These are phyloP conservation scores for Dactylellina haptotyla DNA, from an alignment of 2,329 filamentous ascomycete species.

Conservation along the genomic window DNA sequence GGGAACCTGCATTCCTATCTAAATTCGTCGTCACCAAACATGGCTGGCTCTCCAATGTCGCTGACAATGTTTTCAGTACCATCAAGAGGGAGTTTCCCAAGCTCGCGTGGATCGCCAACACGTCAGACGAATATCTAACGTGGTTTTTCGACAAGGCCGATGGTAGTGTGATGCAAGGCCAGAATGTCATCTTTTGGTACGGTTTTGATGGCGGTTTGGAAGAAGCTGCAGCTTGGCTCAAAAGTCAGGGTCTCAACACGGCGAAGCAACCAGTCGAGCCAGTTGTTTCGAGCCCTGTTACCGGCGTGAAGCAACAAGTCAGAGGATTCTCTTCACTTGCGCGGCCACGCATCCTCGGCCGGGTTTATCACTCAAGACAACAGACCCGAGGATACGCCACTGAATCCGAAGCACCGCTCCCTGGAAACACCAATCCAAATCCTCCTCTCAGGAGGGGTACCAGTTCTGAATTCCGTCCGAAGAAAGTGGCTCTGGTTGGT, in stretches of 20 bases:
- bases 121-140: constrained; percentile 93
- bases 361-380: constrained; percentile 30
- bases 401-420: constrained; percentile 25
- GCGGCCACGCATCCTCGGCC: constrained; percentile 60
- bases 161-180: constrained; percentile 84
- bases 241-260: constrained; percentile 83
- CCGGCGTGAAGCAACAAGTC: constrained; percentile 57
- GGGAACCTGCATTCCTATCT: constrained; percentile 80
- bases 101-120: constrained; percentile 95
- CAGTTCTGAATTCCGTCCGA: constrained; percentile 79
- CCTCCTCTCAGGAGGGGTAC: constrained; percentile 90
- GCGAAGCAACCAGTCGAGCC: constrained; percentile 66
- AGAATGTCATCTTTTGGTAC: constrained; percentile 96
- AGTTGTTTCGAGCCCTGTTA: constrained; percentile 58
- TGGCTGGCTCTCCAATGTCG: constrained; percentile 92
- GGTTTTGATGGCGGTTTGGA: constrained; percentile 78
- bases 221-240: constrained; percentile 83
- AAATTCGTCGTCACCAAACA: constrained; percentile 93
- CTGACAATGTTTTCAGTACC: constrained; percentile 91
- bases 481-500: constrained; percentile 86
- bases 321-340: constrained; percentile 58
- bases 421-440: constrained; percentile 79
- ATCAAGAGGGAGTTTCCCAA: constrained; percentile 94
- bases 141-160: constrained; percentile 99
- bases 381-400: constrained; percentile 67